Conservation (phyloP, 176 grass and related monocot species). For the Alloteropsis semialata region DNA sequence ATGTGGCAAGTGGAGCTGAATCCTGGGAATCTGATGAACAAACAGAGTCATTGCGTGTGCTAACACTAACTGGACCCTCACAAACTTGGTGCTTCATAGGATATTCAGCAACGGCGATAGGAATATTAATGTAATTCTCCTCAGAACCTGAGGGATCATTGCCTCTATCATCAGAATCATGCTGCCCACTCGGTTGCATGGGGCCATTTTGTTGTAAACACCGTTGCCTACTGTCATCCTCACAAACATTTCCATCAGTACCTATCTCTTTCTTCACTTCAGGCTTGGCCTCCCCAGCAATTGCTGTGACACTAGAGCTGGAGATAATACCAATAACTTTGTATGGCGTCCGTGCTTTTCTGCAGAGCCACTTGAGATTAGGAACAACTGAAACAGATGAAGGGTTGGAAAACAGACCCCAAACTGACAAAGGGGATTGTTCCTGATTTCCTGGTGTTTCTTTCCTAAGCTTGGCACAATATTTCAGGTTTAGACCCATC, state of each 20-base stretch:
- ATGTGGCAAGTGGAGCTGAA: background rate
- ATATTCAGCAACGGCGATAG: slow-evolving; percentile 58
- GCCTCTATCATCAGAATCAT: slow-evolving; percentile 10
- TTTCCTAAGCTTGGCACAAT: slow-evolving; percentile 85
- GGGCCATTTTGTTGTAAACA: slow-evolving; percentile 4
- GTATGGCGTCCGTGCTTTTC: slow-evolving; percentile 73
- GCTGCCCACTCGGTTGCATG: slow-evolving; percentile 11
- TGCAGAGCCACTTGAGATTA: slow-evolving; percentile 83
- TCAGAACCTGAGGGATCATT: slow-evolving; percentile 6
- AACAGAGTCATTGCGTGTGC: slow-evolving; percentile 12
- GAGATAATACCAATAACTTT: slow-evolving; percentile 57
- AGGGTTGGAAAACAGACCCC: slow-evolving; percentile 50
- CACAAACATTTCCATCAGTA: slow-evolving; percentile 32
- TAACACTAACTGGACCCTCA: slow-evolving; percentile 40
- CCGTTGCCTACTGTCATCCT: background rate
- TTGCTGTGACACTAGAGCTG: slow-evolving; percentile 24
- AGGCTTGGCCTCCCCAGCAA: slow-evolving; percentile 30
- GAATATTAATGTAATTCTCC: slow-evolving; percentile 42
- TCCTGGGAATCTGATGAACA: slow-evolving; percentile 38
- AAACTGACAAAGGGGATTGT: slow-evolving; percentile 60
- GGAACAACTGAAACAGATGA: slow-evolving; percentile 50
- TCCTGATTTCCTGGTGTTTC: slow-evolving; percentile 60
- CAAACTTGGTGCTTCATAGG: slow-evolving; percentile 55
- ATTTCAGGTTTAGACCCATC: slow-evolving; percentile 89
- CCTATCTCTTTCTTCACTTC: slow-evolving; percentile 13